Conservation (phyloP, 2,329 filamentous ascomycete species). For the Ophiostoma australiae region DNA sequence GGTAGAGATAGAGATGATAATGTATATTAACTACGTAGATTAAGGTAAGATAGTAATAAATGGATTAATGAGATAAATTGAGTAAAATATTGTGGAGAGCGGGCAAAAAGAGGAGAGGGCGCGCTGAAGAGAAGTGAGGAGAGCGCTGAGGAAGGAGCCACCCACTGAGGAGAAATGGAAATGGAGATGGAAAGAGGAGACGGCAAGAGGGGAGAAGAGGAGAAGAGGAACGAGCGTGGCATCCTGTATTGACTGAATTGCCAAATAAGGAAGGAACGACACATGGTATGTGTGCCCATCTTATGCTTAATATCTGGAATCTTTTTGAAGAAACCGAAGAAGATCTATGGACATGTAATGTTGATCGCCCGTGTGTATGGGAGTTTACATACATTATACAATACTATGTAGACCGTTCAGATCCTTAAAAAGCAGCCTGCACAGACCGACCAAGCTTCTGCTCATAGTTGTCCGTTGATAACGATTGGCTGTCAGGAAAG, state of each 20-base stretch:
- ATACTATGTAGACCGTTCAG: neutral
- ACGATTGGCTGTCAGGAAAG: neutral
- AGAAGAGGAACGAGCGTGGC: neutral
- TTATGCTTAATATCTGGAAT: neutral
- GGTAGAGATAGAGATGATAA: neutral
- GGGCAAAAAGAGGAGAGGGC: neutral
- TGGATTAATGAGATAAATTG: neutral
- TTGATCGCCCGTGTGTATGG: neutral
- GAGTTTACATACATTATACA: neutral
- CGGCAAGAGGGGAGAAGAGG: neutral
- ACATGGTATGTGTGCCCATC: neutral
- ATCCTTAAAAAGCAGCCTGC: neutral
- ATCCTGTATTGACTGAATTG: neutral
- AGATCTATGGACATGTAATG: neutral
- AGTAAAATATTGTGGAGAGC: neutral
- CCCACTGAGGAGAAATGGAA: neutral
- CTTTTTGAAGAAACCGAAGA: neutral
- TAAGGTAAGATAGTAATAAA: neutral
- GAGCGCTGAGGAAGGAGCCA: neutral
- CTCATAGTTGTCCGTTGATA: too few species aligned
- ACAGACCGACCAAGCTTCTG: neutral
- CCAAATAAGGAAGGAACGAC: constrained; percentile 4
- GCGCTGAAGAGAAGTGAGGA: neutral
- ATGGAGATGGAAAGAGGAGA: too few species aligned
- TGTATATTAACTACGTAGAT: neutral